Evolutionary conservation across 371 early-diverging fungal species (phyloP), one percentile per base, ranked within the genome.

Genomic region (Zychaea mexicana): DNA sequence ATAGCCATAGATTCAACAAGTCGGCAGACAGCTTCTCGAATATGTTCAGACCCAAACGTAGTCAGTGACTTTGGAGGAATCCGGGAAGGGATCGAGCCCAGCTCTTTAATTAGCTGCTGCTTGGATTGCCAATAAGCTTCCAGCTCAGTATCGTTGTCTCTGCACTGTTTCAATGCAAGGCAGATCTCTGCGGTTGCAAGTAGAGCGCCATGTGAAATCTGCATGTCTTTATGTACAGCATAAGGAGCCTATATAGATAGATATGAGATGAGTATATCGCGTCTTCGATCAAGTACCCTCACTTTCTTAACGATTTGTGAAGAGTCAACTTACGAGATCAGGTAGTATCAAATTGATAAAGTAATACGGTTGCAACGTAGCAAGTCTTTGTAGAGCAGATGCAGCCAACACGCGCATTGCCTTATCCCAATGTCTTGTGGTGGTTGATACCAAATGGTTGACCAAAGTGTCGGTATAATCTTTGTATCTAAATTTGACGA

Each of bases 341-440:
- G 72, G 72, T 9, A 93, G 70, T 39, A 84, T 79, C 8, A 26
- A 65, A 4, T 72, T 64, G n/a, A 83, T 73, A 52, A 90, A 85
- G 61, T 83, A 85, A 7, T 67, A 74, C 10, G 89, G 76, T 15
- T 87, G 87, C 4, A 90, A 72, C 1, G 83, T 66, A 15, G 85
- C 86, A 8, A 96, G 73, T 13, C 71, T 78, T 19, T 83, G 78
- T 62, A 96, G 69, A 0, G 94, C 76, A 46, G 88, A 85, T 1
- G 94, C 88, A 0, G 91, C 92, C 21, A 96, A 75, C 1, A 85
- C 80, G 2, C 98, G 88, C 63, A 96, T 89, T 15, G 76, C 62
- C 56, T 84, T 78, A 67, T 98, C 98, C 98, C 98, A 98, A 67
- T 97, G 97, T 26, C 76, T 67, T 6, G 89, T 72, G 13, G 88